Evolutionary conservation across 305 asterid species (phyloP).

Genomic region (Fraxinus greggii): DNA sequence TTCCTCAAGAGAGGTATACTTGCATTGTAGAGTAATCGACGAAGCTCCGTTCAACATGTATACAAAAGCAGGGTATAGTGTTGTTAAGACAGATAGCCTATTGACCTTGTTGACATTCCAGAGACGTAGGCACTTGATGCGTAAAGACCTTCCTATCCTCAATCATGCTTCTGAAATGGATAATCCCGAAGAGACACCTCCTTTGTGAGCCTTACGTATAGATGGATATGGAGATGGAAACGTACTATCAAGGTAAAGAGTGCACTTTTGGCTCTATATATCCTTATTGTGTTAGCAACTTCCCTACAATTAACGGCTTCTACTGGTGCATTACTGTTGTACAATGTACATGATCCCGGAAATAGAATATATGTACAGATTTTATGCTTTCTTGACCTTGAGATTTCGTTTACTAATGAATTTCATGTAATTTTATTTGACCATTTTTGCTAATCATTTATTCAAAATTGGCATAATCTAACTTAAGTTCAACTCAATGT

Average conservation of each 20-base stretch:
- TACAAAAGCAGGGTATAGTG: constrained; percentile 61
- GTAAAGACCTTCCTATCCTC: constrained; percentile 60
- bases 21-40: constrained; percentile 89
- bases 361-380: constrained; percentile 17
- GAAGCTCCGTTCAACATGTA: constrained; percentile 84
- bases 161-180: constrained; percentile 39
- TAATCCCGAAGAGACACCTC: constrained; percentile 30
- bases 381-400: constrained; percentile 19
- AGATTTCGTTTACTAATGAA: background rate
- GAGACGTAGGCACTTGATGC: constrained; percentile 86
- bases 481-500: constrained; percentile 13
- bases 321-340: constrained; percentile 28
- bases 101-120: constrained; percentile 73
- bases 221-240: constrained; percentile 16
- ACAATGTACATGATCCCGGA: constrained; percentile 25
- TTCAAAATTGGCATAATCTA: constrained; percentile 12
- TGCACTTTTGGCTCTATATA: constrained; percentile 2
- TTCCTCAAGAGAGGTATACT: constrained; percentile 63
- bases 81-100: constrained; percentile 73
- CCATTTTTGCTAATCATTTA: background rate
- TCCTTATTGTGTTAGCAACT: constrained; percentile 16
- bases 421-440: background rate
- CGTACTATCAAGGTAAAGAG: constrained; percentile 30
- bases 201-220: constrained; percentile 20
- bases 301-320: constrained; percentile 3